A percentile compares a stretch with the other conserved stretches of the same genome.
phyloP scores from a whole-genome alignment of 768 basidiomycete species.

The Kwoniella pini region DNA sequence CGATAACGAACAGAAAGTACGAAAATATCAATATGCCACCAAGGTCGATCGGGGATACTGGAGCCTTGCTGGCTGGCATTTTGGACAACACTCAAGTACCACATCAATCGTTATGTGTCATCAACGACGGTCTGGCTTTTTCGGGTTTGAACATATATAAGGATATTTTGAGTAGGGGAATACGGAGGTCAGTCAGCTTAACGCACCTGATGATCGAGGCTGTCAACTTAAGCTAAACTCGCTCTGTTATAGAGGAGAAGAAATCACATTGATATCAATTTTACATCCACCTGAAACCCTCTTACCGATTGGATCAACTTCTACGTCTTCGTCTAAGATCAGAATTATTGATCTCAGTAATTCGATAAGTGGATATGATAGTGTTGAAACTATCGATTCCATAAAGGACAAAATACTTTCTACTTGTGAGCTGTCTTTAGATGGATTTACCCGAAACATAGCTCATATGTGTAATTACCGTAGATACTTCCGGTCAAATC shows the following conservation, averaged over 20 bases:
- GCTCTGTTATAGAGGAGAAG: background rate
- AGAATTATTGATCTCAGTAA: constrained; percentile 39
- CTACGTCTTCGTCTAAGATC: background rate
- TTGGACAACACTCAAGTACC: constrained; percentile 43
- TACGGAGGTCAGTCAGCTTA: constrained; percentile 27
- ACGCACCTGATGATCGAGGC: background rate
- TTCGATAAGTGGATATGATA: constrained; percentile 26
- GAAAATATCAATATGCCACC: background rate
- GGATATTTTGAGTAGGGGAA: constrained; percentile 35
- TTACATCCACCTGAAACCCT: constrained; percentile 29
- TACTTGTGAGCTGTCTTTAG: constrained; percentile 21
- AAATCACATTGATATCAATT: constrained; percentile 30
- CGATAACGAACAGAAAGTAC: no score
- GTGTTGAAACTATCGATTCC: background rate
- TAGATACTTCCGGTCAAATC: constrained; percentile 34
- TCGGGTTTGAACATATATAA: constrained; percentile 42
- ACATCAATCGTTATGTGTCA: constrained; percentile 48
- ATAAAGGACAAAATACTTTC: constrained; percentile 16
- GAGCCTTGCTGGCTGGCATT: constrained; percentile 28
- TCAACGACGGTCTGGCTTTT: constrained; percentile 39
- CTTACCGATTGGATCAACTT: constrained; percentile 12
- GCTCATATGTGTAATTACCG: constrained; percentile 5
- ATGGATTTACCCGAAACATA: background rate
- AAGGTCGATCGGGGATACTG: constrained; percentile 13
- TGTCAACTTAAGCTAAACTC: no score